Conservation (phyloP, 176 grass and related monocot genomes). For the Areca catechu region DNA sequence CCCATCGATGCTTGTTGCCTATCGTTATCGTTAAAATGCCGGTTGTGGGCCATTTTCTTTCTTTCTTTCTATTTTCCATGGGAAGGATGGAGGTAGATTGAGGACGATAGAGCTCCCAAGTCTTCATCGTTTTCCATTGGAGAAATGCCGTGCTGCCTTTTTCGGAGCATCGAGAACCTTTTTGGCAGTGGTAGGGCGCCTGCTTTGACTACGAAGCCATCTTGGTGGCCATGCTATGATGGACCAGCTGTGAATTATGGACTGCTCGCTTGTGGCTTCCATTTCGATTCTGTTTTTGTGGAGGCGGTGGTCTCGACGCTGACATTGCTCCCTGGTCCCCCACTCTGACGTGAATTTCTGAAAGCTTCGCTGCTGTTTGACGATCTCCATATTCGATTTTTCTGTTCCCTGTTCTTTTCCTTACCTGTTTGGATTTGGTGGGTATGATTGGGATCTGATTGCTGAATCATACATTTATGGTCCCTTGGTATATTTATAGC, state of each 20-base stretch:
- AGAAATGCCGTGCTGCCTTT: not conserved
- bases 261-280: not conserved
- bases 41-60: not conserved
- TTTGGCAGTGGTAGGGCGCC: constrained; percentile 6
- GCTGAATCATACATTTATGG: not conserved
- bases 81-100: no score
- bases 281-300: constrained; percentile 8
- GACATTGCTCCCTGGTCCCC: constrained; percentile 4
- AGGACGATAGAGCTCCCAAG: no score
- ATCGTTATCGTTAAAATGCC: constrained; percentile 1
- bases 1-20: constrained; percentile 5
- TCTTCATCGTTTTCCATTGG: constrained; percentile 1
- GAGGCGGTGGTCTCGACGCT: constrained; percentile 5
- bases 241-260: not conserved
- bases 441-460: constrained; percentile 1
- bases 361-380: constrained; percentile 6
- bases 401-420: constrained; percentile 13
- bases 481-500: not conserved
- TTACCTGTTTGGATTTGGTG: constrained; percentile 16
- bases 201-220: not conserved
- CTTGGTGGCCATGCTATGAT: constrained; percentile 2
- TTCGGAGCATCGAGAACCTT: not conserved
- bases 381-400: constrained; percentile 9
- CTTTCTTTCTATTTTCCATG: not conserved
- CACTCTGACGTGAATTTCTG: constrained; percentile 3